Base-by-base conservation (phyloP, 805 yeast genomes). In the Suhomyces faveliae region DNA sequence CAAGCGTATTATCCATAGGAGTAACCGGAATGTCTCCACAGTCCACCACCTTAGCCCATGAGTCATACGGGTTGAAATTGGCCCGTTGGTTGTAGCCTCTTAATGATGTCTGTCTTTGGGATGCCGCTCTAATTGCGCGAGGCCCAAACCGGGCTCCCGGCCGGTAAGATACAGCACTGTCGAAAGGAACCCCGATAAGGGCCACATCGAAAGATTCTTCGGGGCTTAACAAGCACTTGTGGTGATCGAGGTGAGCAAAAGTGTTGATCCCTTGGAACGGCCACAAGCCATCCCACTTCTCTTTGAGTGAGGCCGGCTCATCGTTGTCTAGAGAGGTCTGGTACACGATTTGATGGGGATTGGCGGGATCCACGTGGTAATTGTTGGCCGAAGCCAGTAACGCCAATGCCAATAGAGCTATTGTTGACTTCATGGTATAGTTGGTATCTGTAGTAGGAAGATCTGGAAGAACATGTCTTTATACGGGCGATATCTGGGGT, bases 91-190 rank as follows among this genome's bases (percentile, higher is more conserved):
- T 87, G 70, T 80, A 87, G 0, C 91, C 91, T 48, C 94, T 70
- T 46, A 81, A 62, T 1, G 83, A 63, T 2, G 81, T 79, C 61
- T 87, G 95, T 54, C 95, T 76, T 59, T 82, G 87, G 2, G 87
- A 81, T 2, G 87, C 87, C 2, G 76, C 68, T 53, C 91, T 68
- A 43, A 85, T 83, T 10, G 87, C 85, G 43, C 83, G 66, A 3
- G 92, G 96, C 2, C 96, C 96, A 65, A 87, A 87, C 46, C 96
- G 68, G 2, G 95, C 91, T 5, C 96, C 95, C 0, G 91, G 78
- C 43, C 95, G 74, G 63, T 82, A 87, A 0, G 90, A 77, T 0
- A 83, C 84, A 0, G 92, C 92, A 5, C 94, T 87, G 59, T 87
- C 96, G 56, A 87, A 88, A 0, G 95, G 95, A 1, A 85, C 84